Evolutionary conservation across 1,139 yeast genomes (phyloP).

Genomic region (Hansenula sp.): DNA sequence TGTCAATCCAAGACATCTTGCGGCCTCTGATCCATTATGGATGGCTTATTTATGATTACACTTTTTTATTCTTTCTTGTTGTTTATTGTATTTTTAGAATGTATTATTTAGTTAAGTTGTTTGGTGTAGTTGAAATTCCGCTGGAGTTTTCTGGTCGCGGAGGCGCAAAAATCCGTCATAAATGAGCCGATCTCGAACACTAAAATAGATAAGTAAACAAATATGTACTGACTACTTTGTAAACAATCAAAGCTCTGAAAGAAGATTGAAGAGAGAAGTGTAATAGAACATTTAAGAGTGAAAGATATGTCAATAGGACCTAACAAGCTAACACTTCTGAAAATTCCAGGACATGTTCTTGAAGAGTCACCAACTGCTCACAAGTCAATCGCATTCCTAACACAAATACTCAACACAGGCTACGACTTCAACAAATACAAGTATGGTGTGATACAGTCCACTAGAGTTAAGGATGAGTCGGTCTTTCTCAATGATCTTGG

Average conservation of each 20-base stretch:
- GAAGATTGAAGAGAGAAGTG: background rate
- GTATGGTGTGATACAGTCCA: slow-evolving; percentile 38
- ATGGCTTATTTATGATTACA: slow-evolving; percentile 73
- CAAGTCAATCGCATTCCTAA: slow-evolving; percentile 3
- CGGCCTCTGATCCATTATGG: slow-evolving; percentile 90
- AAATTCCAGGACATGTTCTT: background rate
- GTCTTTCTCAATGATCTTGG: slow-evolving; percentile 32
- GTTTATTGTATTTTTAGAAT: background rate
- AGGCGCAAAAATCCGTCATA: too few relatives aligned
- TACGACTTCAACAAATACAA: slow-evolving; percentile 42
- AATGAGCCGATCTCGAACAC: too few relatives aligned
- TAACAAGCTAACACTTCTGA: background rate
- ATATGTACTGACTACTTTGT: too few relatives aligned
- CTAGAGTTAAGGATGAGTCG: slow-evolving; percentile 34
- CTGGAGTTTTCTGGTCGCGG: too few relatives aligned
- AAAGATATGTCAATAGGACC: too few relatives aligned
- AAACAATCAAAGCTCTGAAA: too few relatives aligned
- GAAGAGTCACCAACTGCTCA: background rate
- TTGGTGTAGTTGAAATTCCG: background rate
- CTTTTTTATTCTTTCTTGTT: background rate
- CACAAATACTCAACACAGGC: slow-evolving; percentile 36
- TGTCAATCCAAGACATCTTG: slow-evolving; percentile 91
- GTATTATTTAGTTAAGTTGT: background rate
- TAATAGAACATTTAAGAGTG: too few relatives aligned
- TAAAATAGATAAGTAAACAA: too few relatives aligned